Percentiles rank a stretch among this genome's conserved stretches.
These are phyloP conservation scores for Lipomyces mesembrius DNA, from an alignment of 805 yeast genomes.

Conservation along the genomic window DNA sequence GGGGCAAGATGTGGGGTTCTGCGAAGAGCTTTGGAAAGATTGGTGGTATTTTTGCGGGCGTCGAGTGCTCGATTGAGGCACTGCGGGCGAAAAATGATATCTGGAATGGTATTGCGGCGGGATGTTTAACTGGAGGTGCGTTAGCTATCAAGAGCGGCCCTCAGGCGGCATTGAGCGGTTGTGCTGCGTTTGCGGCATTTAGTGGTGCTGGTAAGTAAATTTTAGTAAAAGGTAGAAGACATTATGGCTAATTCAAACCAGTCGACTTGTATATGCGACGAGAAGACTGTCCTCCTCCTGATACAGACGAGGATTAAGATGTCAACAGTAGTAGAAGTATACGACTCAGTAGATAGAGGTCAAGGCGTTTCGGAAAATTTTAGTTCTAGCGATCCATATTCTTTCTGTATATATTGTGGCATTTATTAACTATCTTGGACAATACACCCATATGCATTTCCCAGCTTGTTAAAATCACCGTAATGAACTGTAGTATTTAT, in stretches of 20 bases:
- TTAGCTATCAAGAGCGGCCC: slow-evolving; percentile 93
- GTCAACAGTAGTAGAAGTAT: background rate
- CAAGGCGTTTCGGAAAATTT: background rate
- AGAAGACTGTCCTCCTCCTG: slow-evolving; percentile 82
- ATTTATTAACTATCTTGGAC: background rate
- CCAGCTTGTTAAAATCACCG: background rate
- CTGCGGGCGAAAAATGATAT: slow-evolving; percentile 88
- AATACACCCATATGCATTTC: background rate
- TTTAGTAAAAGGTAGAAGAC: background rate
- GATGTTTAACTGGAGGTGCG: slow-evolving; percentile 97
- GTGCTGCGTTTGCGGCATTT: slow-evolving; percentile 97
- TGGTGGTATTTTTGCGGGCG: slow-evolving; percentile 89
- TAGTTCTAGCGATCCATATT: background rate
- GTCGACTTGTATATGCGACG: slow-evolving; percentile 83
- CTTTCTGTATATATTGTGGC: background rate
- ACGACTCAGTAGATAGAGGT: background rate
- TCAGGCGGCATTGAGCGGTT: slow-evolving; percentile 85
- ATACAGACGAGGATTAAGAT: slow-evolving; percentile 72
- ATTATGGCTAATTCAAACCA: background rate
- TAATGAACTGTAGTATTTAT: background rate
- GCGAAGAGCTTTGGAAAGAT: slow-evolving; percentile 95
- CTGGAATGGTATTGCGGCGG: slow-evolving; percentile 89
- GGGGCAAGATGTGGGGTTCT: slow-evolving; percentile 78
- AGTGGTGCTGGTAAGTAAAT: slow-evolving; percentile 63
- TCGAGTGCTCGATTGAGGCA: slow-evolving; percentile 87